Evolutionary conservation across 1,284 basidiomycete genomes (phyloP), one percentile per base, ranked within the genome.

Genomic region (Puccinia novopanici): DNA sequence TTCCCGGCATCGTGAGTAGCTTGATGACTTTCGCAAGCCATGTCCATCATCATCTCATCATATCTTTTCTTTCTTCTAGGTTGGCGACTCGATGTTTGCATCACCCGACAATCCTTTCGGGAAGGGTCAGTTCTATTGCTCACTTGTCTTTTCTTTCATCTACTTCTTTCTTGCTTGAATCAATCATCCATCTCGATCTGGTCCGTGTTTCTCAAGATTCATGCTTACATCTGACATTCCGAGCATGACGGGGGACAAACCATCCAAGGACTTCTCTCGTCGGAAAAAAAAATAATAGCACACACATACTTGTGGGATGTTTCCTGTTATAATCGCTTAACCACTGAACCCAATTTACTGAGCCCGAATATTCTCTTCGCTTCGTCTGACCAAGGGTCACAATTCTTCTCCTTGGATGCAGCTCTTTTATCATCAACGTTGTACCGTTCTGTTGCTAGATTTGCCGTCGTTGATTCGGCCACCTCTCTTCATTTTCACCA

Each of bases 81-180:
- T 83, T 63, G 84, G 80, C 34, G 81, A 81, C 71, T 84, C 83
- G 84, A 96, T 98, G 83, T 98, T 98, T 89, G 93, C 93, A 87
- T 98, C 95, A 4, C 94, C 95, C 17, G 95, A 97, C 84, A 95
- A 95, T 85, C 94, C 94, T 0, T 87, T 93, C 54, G 95, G 95
- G 71, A 90, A 90, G 89, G 92, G 92, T 91, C 84, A 75, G 88
- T 84, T 76, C 45, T 13, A 48, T 19, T 40, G 61, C 34, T 81
- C 65, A 45, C 17, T 65, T 27, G 52, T 80, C 17, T 68, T 75
- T 73, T 71, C 42, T 1, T 74, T 57, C 75, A n/a, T 54, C 45
- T 37, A 45, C 37, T 42, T 71, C 55, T 59, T 52, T 59, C 40
- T 50, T 37, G 30, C 65, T 55, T 72, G 27, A 19, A 52, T 55